Percentiles rank a stretch among this genome's conserved stretches.
Evolutionary conservation across 257 asterid species (phyloP).

Genomic region (Gentiana dahurica): DNA sequence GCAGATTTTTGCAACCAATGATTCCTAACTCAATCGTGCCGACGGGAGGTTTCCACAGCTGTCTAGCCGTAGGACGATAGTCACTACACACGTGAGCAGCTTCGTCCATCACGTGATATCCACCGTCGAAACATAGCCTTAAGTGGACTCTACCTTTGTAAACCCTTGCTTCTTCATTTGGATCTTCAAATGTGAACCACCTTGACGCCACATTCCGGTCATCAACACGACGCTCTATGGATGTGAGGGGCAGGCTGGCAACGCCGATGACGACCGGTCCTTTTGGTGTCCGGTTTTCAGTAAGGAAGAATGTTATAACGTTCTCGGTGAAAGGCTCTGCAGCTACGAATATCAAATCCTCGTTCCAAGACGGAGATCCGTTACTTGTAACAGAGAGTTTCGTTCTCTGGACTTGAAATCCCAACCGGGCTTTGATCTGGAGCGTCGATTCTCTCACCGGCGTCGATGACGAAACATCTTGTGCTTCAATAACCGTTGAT

Average conservation of each 20-base stretch:
- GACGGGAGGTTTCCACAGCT: slow-evolving; percentile 68
- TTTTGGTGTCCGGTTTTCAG: slow-evolving; percentile 43
- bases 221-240: slow-evolving; percentile 73
- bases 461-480: slow-evolving; percentile 36
- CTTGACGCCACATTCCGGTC: slow-evolving; percentile 66
- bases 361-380: slow-evolving; percentile 76
- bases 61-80: slow-evolving; percentile 80
- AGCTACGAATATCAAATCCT: slow-evolving; percentile 63
- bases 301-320: slow-evolving; percentile 26
- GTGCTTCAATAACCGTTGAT: slow-evolving; percentile 66
- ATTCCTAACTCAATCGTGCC: slow-evolving; percentile 68
- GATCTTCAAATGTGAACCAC: slow-evolving; percentile 77
- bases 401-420: slow-evolving; percentile 66
- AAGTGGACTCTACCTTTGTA: slow-evolving; percentile 71
- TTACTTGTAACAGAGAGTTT: slow-evolving; percentile 25
- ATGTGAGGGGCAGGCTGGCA: slow-evolving; percentile 41
- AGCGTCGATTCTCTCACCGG: slow-evolving; percentile 32
- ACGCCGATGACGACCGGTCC: slow-evolving; percentile 43
- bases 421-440: slow-evolving; percentile 52
- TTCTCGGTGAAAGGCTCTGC: slow-evolving; percentile 75
- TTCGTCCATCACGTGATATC: slow-evolving; percentile 92
- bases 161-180: slow-evolving; percentile 33
- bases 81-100: slow-evolving; percentile 74
- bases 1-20: slow-evolving; percentile 62
- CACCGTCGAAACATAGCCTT: slow-evolving; percentile 73